Conservation (phyloP, 2,329 filamentous ascomycete species). For the Sarocladium kiliense region DNA sequence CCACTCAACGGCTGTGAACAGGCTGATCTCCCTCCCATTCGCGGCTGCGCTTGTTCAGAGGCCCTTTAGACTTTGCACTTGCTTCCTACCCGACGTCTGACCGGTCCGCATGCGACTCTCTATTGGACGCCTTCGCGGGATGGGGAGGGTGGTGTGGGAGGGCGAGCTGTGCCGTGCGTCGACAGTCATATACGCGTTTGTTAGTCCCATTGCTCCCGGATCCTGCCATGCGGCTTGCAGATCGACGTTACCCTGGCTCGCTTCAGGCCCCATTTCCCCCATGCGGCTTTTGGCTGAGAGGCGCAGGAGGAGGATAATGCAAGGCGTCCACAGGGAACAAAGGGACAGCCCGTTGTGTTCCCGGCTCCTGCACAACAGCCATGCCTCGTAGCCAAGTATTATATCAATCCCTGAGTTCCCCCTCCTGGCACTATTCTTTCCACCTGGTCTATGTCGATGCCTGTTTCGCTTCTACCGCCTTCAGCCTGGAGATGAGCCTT, state of each 20-base stretch:
- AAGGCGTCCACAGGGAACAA: not conserved
- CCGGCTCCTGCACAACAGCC: not conserved
- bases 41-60: slow-evolving; percentile 4
- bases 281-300: not conserved
- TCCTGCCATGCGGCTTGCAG: slow-evolving; percentile 9
- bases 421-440: not conserved
- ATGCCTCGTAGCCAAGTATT: slow-evolving; percentile 1
- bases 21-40: not conserved
- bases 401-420: not conserved
- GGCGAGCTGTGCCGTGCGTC: slow-evolving; percentile 1
- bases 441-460: not conserved
- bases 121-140: slow-evolving; percentile 1
- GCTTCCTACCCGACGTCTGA: not conserved
- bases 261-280: not conserved
- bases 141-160: not conserved
- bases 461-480: not conserved
- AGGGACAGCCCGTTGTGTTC: not conserved
- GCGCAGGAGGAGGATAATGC: not conserved
- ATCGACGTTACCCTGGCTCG: slow-evolving; percentile 8
- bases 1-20: not conserved
- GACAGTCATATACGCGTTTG: not conserved
- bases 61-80: not conserved
- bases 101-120: not conserved
- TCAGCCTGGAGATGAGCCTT: slow-evolving; percentile 10
- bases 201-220: slow-evolving; percentile 2